Evolutionary conservation across 2,329 filamentous ascomycete genomes (phyloP).

Genomic region (Fusarium pseudograminearum): DNA sequence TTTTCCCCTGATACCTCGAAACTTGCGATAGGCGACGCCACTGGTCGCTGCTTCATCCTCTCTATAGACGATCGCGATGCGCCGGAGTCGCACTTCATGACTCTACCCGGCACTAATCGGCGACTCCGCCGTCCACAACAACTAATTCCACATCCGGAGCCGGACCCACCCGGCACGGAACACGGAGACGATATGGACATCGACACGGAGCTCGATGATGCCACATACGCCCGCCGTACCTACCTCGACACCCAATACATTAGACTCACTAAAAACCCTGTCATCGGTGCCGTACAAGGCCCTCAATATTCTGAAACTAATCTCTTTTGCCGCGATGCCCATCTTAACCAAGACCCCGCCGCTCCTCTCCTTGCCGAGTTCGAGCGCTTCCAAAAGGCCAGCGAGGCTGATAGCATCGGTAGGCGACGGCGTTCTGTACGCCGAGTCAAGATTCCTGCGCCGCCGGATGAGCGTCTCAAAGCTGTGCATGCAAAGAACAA

Average conservation of each 20-base stretch:
- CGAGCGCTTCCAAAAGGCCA: constrained; percentile 60
- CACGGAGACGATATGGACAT: constrained; percentile 33
- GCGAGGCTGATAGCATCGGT: constrained; percentile 48
- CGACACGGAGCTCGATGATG: constrained; percentile 18
- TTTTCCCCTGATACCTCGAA: constrained; percentile 69
- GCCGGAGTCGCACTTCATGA: constrained; percentile 51
- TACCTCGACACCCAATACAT: constrained; percentile 58
- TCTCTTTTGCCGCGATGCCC: constrained; percentile 62
- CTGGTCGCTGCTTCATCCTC: constrained; percentile 69
- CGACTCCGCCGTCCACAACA: constrained; percentile 60
- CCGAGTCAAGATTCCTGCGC: constrained; percentile 41
- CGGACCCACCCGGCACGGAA: constrained; percentile 54
- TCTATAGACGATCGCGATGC: constrained; percentile 61
- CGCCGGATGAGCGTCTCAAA: constrained; percentile 17
- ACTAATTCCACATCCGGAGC: constrained; percentile 64
- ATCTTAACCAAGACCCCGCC: constrained; percentile 58
- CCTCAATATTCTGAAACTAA: constrained; percentile 61
- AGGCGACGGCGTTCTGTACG: constrained; percentile 43
- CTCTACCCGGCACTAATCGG: constrained; percentile 52
- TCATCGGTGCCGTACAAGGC: constrained; percentile 68
- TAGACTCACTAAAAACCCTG: constrained; percentile 57
- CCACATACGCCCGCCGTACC: constrained; percentile 43
- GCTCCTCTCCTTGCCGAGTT: constrained; percentile 60
- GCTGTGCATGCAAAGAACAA: constrained; percentile 46
- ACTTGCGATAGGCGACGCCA: constrained; percentile 71